A percentile compares a stretch with the other conserved stretches of the same genome.
Evolutionary conservation across 2,329 filamentous ascomycete genomes (phyloP).

Genomic region (Diaporthe citriasiana): DNA sequence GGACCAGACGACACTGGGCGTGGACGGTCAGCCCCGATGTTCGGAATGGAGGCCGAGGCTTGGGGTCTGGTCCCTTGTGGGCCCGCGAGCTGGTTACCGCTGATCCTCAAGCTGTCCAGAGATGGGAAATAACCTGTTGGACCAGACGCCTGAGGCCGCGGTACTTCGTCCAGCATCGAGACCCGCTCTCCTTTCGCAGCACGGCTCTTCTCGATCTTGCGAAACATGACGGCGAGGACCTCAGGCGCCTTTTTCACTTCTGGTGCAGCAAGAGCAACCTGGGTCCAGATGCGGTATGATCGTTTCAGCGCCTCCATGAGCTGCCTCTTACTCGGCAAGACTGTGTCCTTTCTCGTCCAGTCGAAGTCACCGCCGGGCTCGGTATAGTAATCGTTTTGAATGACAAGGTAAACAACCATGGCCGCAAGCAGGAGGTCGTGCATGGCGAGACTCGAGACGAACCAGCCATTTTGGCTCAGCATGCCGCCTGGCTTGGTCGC

Average conservation of each 20-base stretch:
- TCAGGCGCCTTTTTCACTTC: conserved; percentile 63
- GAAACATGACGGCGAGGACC: conserved; percentile 61
- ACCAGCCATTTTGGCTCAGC: conserved; percentile 67
- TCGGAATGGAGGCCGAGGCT: neutral
- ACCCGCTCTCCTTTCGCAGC: conserved; percentile 17
- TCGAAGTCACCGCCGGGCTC: conserved; percentile 52
- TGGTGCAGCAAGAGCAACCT: conserved; percentile 53
- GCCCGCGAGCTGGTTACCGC: conserved; percentile 16
- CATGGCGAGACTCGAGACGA: conserved; percentile 68
- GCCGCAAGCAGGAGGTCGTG: conserved; percentile 74
- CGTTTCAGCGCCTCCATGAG: conserved; percentile 58
- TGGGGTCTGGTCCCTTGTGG: neutral
- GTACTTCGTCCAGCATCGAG: neutral
- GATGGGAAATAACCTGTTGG: conserved; percentile 1
- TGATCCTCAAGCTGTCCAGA: conserved; percentile 20
- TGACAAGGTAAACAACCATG: conserved; percentile 70
- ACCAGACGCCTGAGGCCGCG: neutral
- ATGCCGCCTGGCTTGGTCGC: conserved; percentile 67
- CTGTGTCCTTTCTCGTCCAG: conserved; percentile 53
- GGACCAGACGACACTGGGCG: neutral
- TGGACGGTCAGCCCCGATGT: neutral
- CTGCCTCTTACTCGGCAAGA: conserved; percentile 54
- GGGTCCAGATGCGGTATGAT: conserved; percentile 61
- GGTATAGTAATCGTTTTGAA: conserved; percentile 59
- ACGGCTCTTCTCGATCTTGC: conserved; percentile 51